phyloP scores from a whole-genome alignment of 805 yeast species.

The Kazachstania martiniae region DNA sequence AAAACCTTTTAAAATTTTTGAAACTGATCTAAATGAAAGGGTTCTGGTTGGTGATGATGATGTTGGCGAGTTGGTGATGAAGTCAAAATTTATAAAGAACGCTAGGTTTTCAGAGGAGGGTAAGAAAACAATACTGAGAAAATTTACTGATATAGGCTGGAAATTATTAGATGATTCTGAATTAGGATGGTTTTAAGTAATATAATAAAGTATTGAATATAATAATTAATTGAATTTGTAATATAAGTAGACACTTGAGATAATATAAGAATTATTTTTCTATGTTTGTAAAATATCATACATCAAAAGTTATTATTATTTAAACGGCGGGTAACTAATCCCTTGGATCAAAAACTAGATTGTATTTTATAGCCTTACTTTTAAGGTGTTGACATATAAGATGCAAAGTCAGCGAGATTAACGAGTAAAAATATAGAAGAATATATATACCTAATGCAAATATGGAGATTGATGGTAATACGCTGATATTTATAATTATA shows the following conservation, averaged over 20 bases:
- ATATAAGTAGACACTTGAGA: no score
- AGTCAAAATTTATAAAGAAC: no score
- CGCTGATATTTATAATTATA: conserved; percentile 21
- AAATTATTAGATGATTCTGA: conserved; percentile 23
- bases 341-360: no score
- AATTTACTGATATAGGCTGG: conserved; percentile 21
- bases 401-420: no score
- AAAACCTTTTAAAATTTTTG: conserved; percentile 23
- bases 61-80: conserved; percentile 3
- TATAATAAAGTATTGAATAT: no score
- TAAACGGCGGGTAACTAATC: no score
- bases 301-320: no score
- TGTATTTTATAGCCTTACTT: no score
- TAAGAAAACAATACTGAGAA: conserved; percentile 4
- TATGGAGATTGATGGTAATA: conserved; percentile 27
- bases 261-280: no score
- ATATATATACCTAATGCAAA: conserved; percentile 26
- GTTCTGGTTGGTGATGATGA: conserved; percentile 4
- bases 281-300: no score
- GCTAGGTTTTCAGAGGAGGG: conserved; percentile 3
- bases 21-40: conserved; percentile 8
- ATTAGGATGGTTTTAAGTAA: conserved; percentile 21
- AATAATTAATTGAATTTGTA: no score
- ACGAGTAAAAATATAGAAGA: conserved; percentile 30
- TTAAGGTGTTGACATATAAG: no score